Percentiles rank a stretch among this genome's conserved stretches.
These are phyloP conservation scores for Draba incana DNA, from an alignment of 345 rosid genomes.

Conservation along the genomic window DNA sequence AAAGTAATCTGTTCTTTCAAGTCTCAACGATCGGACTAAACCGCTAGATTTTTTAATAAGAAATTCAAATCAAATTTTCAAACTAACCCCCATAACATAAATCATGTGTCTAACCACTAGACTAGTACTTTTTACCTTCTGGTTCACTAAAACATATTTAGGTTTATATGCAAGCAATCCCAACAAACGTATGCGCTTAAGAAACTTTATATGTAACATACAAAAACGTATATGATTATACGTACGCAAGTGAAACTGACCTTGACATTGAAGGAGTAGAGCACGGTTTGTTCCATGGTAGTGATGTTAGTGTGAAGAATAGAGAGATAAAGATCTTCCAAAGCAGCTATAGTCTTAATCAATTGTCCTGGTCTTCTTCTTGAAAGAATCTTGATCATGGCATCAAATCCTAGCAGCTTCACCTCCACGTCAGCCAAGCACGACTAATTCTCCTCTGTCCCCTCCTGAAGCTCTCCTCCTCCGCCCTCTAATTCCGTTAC, in stretches of 20 bases:
- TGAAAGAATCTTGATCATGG: constrained; percentile 87
- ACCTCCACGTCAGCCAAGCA: constrained; percentile 90
- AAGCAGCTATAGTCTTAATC: constrained; percentile 80
- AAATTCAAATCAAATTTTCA: too few relatives aligned
- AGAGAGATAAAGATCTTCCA: constrained; percentile 86
- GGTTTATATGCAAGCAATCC: too few relatives aligned
- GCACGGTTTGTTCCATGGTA: constrained; percentile 93
- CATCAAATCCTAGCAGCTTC: constrained; percentile 90
- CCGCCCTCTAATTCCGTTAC: constrained; percentile 33
- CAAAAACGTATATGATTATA: background rate
- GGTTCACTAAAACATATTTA: too few relatives aligned
- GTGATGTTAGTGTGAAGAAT: constrained; percentile 93
- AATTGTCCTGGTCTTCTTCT: constrained; percentile 94
- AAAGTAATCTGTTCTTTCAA: too few relatives aligned
- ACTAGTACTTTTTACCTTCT: too few relatives aligned
- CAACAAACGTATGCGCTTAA: too few relatives aligned
- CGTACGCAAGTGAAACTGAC: constrained; percentile 42
- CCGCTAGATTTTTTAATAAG: too few relatives aligned
- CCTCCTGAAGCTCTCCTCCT: constrained; percentile 49
- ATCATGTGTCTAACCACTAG: too few relatives aligned
- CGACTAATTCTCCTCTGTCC: constrained; percentile 84
- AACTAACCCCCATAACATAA: too few relatives aligned
- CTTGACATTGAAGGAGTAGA: constrained; percentile 94
- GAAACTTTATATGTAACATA: background rate
- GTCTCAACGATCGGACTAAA: too few relatives aligned